Evolutionary conservation across 1,139 yeast species (phyloP).

Genomic region (Protomyces inouyei): DNA sequence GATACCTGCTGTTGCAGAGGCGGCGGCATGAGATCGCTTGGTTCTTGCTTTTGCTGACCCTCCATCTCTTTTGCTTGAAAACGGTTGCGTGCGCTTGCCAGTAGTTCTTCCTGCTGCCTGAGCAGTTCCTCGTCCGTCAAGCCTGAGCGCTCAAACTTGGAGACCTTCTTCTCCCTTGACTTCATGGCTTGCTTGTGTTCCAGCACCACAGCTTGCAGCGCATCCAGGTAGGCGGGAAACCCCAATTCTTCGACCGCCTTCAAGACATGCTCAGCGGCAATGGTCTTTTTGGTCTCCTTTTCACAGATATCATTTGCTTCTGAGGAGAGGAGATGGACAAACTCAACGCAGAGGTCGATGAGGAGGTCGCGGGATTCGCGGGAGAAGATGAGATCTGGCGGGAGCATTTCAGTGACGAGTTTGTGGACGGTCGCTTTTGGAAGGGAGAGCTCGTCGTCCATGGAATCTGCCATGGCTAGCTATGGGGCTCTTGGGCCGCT

Average conservation of each 20-base stretch:
- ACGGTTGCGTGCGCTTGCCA: slow-evolving; percentile 65
- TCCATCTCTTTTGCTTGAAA: slow-evolving; percentile 26
- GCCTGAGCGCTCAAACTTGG: slow-evolving; percentile 90
- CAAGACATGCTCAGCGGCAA: slow-evolving; percentile 92
- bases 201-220: slow-evolving; percentile 61
- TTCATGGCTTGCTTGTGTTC: slow-evolving; percentile 22
- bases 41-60: slow-evolving; percentile 56
- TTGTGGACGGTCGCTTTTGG: slow-evolving; percentile 83
- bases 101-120: slow-evolving; percentile 86
- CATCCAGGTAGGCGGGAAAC: slow-evolving; percentile 75
- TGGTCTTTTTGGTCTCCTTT: slow-evolving; percentile 90
- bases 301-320: slow-evolving; percentile 96
- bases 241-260: slow-evolving; percentile 87
- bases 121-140: slow-evolving; percentile 85
- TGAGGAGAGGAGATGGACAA: slow-evolving; percentile 87
- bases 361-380: slow-evolving; percentile 94
- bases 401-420: slow-evolving; percentile 82
- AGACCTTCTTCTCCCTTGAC: slow-evolving; percentile 69
- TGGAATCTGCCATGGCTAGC: neutral
- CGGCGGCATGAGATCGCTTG: neutral
- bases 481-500: no score
- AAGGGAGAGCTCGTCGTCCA: slow-evolving; percentile 42
- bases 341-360: slow-evolving; percentile 93
- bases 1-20: neutral
- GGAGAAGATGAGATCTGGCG: slow-evolving; percentile 77